Conservation (phyloP, 2,329 filamentous ascomycete genomes). For the Fusarium fracticaudum region DNA sequence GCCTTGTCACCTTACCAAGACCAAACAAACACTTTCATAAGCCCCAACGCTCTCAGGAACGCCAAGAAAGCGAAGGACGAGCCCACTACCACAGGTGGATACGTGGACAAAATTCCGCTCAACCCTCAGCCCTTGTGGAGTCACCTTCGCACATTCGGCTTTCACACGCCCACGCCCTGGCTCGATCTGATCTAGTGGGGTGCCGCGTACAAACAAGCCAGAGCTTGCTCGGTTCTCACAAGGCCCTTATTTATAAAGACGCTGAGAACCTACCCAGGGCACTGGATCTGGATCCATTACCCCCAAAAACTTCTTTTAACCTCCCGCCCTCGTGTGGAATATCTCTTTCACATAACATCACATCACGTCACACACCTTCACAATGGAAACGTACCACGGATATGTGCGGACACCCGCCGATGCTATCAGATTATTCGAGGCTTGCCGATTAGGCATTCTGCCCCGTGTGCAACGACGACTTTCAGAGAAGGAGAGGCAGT, state of each 20-base stretch:
- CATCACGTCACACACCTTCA: constrained; percentile 41
- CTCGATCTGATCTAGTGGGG: constrained; percentile 45
- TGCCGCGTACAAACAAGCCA: constrained; percentile 39
- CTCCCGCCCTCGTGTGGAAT: constrained; percentile 30
- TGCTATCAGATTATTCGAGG: constrained; percentile 98
- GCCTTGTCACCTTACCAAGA: constrained; percentile 22
- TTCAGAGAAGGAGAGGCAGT: constrained; percentile 96
- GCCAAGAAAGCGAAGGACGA: constrained; percentile 38
- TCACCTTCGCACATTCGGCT: constrained; percentile 35
- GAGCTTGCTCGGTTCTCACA: constrained; percentile 40
- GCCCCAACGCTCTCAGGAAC: constrained; percentile 31
- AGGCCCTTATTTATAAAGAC: constrained; percentile 36
- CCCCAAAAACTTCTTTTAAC: constrained; percentile 21
- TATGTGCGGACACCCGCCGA: constrained; percentile 95
- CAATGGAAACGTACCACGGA: constrained; percentile 97
- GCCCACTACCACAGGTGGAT: constrained; percentile 33
- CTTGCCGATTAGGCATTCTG: constrained; percentile 87
- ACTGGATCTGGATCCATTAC: constrained; percentile 32
- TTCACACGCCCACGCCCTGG: constrained; percentile 32
- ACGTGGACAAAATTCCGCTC: constrained; percentile 42
- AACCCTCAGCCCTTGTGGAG: constrained; percentile 41
- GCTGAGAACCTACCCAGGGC: constrained; percentile 24
- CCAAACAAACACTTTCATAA: constrained; percentile 27
- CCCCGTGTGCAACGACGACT: constrained; percentile 91
- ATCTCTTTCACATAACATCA: constrained; percentile 18